Percentiles rank a stretch among this genome's conserved stretches.
phyloP scores from a whole-genome alignment of 306 rosid genomes.

The Dicorynia guianensis region DNA sequence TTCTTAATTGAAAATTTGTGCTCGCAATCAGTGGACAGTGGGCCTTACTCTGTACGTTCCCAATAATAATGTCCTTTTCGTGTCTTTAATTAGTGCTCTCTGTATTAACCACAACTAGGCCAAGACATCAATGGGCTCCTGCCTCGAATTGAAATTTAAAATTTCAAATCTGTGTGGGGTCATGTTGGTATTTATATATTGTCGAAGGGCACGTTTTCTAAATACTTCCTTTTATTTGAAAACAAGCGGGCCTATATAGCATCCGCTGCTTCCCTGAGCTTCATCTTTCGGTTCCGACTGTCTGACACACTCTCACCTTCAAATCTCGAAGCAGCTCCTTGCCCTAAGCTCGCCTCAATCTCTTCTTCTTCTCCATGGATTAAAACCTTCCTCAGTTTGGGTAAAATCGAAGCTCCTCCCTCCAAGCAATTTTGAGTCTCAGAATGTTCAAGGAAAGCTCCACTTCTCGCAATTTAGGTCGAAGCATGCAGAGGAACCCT shows the following conservation, averaged over 20 bases:
- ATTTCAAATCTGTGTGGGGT: constrained; percentile 42
- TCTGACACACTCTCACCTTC: not conserved
- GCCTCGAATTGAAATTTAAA: constrained; percentile 27
- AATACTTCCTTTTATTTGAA: constrained; percentile 46
- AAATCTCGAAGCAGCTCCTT: constrained; percentile 19
- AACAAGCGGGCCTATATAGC: constrained; percentile 51
- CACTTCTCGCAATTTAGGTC: constrained; percentile 29
- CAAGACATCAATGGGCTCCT: not conserved
- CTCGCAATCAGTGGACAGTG: no score
- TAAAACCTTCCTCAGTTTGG: not conserved
- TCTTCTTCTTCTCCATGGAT: constrained; percentile 13
- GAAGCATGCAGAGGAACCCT: constrained; percentile 30
- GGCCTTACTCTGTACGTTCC: no score
- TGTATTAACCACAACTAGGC: no score
- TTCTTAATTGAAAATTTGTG: no score
- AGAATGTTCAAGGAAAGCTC: constrained; percentile 53
- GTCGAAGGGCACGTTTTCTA: constrained; percentile 37
- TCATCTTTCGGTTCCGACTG: not conserved
- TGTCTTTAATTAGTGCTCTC: no score
- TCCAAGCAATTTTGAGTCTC: not conserved
- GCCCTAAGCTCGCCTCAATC: not conserved
- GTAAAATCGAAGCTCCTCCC: not conserved
- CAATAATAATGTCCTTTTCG: no score
- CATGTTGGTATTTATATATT: constrained; percentile 16
- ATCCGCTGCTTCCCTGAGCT: not conserved